phyloP scores from a whole-genome alignment of 2,329 filamentous ascomycete species.

The Verticillium nonalfalfae region DNA sequence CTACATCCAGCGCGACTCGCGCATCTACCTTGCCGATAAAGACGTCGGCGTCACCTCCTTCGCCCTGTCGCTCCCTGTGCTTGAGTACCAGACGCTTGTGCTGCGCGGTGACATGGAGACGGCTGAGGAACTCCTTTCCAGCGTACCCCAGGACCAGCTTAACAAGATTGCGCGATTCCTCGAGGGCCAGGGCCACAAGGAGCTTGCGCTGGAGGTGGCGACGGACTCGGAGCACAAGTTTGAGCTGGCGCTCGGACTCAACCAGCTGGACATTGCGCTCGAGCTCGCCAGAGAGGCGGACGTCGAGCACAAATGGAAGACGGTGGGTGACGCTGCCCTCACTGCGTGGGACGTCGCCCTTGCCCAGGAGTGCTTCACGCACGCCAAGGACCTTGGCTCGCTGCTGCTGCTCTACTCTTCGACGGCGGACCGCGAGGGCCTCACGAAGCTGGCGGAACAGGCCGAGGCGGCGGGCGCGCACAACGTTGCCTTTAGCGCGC shows the following conservation, averaged over 20 bases:
- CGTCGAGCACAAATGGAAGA: constrained; percentile 97
- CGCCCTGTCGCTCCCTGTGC: constrained; percentile 80
- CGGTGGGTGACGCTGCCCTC: constrained; percentile 86
- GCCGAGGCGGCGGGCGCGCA: constrained; percentile 73
- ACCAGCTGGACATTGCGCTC: constrained; percentile 77
- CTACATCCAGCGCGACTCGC: constrained; percentile 91
- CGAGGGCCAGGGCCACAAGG: constrained; percentile 95
- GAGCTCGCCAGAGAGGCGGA: constrained; percentile 78
- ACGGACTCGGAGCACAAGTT: constrained; percentile 96
- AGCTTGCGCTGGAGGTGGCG: constrained; percentile 87
- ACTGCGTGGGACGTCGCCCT: constrained; percentile 79
- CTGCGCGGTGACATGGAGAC: constrained; percentile 90
- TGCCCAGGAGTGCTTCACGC: constrained; percentile 87
- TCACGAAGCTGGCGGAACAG: constrained; percentile 65
- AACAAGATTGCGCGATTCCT: constrained; percentile 98
- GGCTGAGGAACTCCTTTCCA: constrained; percentile 75
- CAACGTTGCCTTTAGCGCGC: constrained; percentile 87
- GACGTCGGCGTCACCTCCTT: constrained; percentile 91
- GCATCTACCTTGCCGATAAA: constrained; percentile 93
- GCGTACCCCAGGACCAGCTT: constrained; percentile 86
- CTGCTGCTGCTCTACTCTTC: constrained; percentile 84
- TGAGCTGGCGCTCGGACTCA: constrained; percentile 78
- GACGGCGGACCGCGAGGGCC: constrained; percentile 69
- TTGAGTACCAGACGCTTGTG: constrained; percentile 96
- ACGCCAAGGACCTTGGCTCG: constrained; percentile 86